phyloP scores from a whole-genome alignment of 768 basidiomycete species.

The Saitozyma sp. region DNA sequence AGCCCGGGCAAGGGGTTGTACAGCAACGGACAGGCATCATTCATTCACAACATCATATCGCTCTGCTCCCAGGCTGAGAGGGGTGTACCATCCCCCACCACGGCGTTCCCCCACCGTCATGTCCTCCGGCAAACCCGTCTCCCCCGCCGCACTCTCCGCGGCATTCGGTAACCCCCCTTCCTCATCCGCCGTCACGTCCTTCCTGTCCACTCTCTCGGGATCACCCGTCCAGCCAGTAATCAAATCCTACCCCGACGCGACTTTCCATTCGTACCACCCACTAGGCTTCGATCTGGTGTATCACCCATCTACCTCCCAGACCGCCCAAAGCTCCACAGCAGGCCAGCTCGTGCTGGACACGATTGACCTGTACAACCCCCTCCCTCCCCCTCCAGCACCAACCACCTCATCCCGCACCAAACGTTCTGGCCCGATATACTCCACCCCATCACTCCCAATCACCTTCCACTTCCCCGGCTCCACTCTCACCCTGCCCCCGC shows the following conservation, averaged over 20 bases:
- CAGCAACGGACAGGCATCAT: no score
- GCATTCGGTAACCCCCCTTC: slow-evolving; percentile 16
- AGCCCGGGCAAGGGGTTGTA: no score
- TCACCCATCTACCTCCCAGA: slow-evolving; percentile 55
- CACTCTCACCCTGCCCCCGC: slow-evolving; percentile 14
- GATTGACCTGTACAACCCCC: slow-evolving; percentile 76
- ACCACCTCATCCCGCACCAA: slow-evolving; percentile 40
- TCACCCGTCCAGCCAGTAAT: slow-evolving; percentile 59
- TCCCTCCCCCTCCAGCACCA: slow-evolving; percentile 45
- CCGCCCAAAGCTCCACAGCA: slow-evolving; percentile 7
- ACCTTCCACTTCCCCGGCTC: slow-evolving; percentile 12
- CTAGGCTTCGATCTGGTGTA: slow-evolving; percentile 83
- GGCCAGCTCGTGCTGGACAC: slow-evolving; percentile 62
- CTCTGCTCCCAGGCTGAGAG: no score
- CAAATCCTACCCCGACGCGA: slow-evolving; percentile 75
- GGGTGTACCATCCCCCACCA: slow-evolving; percentile 1
- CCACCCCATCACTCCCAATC: slow-evolving; percentile 58
- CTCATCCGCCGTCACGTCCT: slow-evolving; percentile 6
- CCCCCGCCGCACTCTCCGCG: neutral
- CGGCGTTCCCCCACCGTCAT: neutral
- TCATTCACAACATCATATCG: no score
- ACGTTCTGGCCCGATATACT: slow-evolving; percentile 57
- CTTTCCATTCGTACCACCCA: slow-evolving; percentile 80
- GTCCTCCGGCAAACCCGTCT: neutral
- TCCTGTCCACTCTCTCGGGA: slow-evolving; percentile 9